A percentile compares a stretch with the other conserved stretches of the same genome.
Evolutionary conservation across 176 grass and related monocot species (phyloP).

Genomic region (Phoenix roebelenii): DNA sequence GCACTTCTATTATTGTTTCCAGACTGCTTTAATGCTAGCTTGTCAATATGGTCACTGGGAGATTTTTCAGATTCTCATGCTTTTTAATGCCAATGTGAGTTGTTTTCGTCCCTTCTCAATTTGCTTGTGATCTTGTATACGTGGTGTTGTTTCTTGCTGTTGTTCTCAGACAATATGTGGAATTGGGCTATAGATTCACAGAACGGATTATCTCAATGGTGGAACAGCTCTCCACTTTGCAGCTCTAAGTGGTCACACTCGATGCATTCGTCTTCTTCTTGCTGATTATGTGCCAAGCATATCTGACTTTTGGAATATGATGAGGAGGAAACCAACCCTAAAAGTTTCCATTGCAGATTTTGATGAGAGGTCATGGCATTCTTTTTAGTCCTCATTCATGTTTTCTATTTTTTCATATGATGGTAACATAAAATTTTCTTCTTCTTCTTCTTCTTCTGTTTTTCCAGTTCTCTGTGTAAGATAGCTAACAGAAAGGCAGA

Average conservation of each 20-base stretch:
- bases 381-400: too few species aligned
- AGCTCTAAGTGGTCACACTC: conserved; percentile 5
- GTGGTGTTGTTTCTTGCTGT: neutral
- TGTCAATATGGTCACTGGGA: conserved; percentile 14
- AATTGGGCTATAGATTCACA: conserved; percentile 4
- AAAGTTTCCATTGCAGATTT: neutral
- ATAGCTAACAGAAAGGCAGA: conserved; percentile 1
- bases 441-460: neutral
- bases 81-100: conserved; percentile 6
- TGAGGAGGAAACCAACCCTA: neutral
- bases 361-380: neutral
- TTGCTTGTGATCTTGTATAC: neutral
- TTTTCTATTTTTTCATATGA: too few species aligned
- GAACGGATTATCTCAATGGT: conserved; percentile 11
- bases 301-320: conserved; percentile 7
- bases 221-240: conserved; percentile 13
- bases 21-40: conserved; percentile 11
- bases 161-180: neutral
- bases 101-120: neutral
- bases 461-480: neutral
- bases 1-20: too few species aligned
- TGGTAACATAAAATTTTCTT: neutral
- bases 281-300: conserved; percentile 7
- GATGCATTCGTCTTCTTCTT: conserved; percentile 5
- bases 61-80: conserved; percentile 6